Evolutionary conservation across 202 grass and related monocot species (phyloP), one percentile per base, ranked within the genome.

Genomic region (Carex sylvatica): DNA sequence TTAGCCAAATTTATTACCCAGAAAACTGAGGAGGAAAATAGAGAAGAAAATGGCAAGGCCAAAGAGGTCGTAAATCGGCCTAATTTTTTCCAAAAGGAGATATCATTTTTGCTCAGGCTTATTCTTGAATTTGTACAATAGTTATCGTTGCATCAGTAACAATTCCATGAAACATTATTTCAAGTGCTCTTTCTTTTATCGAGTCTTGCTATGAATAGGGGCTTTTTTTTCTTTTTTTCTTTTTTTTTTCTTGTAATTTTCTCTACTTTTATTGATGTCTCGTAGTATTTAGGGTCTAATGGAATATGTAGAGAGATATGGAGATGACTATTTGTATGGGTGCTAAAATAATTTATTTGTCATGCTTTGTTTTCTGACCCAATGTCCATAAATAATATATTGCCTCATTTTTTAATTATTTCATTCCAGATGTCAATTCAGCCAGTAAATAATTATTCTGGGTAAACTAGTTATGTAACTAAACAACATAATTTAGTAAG

Each of bases 101-200:
- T 98, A 30, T 93, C 90, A 0, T 94, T 97, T 77, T 69, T 92
- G 71, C 77, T 97, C 24, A 94, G 94, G 94, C 91, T 97, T 1
- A 97, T 97, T 23, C 91, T 90, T 36, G 91, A 97, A 77, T 88
- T 97, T 61, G 86, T 97, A 72, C 91, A 90, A 80, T 92, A 88
- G 23, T 55, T 75, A 49, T 64, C 2, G 26, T 19, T 58, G 47
- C 47, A 15, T 77, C 3, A 5, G 58, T 77, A 19, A 77, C 0
- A 10, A 12, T 5, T 31, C 2, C 23, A 31, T 74, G 47, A 24
- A 75, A 35, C 51, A 54, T 18, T 13, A 54, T 15, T 4, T 77
- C 15, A 58, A 35, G 14, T 77, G 52, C 28, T 77, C 52, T 55
- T 55, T 9, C 49, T 31, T 26, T 31, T 28, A 14, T 47, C 23